Conservation (phyloP, 192 early-diverging fungal species). For the Oehlia diaphana region DNA sequence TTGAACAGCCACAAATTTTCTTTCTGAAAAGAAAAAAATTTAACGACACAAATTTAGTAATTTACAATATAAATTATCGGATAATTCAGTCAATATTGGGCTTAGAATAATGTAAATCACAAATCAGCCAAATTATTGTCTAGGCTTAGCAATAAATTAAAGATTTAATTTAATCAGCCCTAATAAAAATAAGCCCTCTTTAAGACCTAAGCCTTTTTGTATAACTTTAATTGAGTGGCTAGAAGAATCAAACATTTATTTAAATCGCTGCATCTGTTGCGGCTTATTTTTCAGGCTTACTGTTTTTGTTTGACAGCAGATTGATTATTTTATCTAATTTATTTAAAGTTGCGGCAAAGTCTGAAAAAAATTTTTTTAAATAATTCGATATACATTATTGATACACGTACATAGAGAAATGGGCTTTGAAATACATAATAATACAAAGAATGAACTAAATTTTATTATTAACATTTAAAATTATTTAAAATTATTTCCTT, state of each 20-base stretch:
- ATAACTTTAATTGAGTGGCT: neutral
- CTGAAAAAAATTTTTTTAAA: neutral
- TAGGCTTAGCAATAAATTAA: neutral
- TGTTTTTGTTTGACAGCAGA: neutral
- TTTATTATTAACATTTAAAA: too few relatives aligned
- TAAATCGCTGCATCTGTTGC: neutral
- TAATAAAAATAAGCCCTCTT: neutral
- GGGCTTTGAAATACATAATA: too few relatives aligned
- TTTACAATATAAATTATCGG: neutral
- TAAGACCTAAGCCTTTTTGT: neutral
- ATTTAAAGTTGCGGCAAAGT: neutral
- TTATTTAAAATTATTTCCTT: too few relatives aligned
- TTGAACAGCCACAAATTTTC: neutral
- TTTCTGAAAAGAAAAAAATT: neutral
- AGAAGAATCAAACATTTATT: neutral
- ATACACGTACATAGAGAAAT: too few relatives aligned
- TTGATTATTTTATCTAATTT: neutral
- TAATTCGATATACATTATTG: too few relatives aligned
- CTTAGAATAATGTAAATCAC: neutral
- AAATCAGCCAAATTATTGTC: neutral
- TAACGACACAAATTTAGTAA: neutral
- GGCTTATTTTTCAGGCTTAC: neutral
- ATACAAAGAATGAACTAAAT: too few relatives aligned
- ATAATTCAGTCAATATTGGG: neutral
- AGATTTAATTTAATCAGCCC: neutral